Conservation (phyloP, 2,329 filamentous ascomycete species). For the Talaromyces albobiverticillius region DNA sequence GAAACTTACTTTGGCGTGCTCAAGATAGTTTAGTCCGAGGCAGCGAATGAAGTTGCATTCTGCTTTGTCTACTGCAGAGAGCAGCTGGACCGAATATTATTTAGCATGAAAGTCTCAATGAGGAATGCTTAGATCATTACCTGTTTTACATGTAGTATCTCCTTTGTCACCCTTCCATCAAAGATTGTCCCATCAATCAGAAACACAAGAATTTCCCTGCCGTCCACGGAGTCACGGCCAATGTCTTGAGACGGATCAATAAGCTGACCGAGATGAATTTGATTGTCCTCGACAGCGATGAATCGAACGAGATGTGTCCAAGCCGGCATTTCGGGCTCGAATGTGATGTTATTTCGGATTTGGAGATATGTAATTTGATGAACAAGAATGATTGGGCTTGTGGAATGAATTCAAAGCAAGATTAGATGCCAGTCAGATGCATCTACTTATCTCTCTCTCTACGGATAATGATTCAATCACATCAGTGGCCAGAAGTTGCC, state of each 20-base stretch:
- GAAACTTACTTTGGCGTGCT: slow-evolving; percentile 26
- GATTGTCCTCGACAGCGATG: slow-evolving; percentile 28
- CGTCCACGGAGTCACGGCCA: slow-evolving; percentile 23
- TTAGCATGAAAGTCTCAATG: neutral
- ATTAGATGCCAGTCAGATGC: no score
- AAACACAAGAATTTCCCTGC: slow-evolving; percentile 21
- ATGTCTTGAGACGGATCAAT: slow-evolving; percentile 27
- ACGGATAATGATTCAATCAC: no score
- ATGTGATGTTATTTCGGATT: no score
- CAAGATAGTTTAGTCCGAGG: slow-evolving; percentile 30
- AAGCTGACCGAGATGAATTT: slow-evolving; percentile 28
- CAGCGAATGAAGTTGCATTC: slow-evolving; percentile 29
- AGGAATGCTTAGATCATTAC: slow-evolving; percentile 3
- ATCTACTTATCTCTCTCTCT: no score
- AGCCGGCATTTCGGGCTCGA: slow-evolving; percentile 7
- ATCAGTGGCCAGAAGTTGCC: no score
- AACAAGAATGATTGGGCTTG: no score
- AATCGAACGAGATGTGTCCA: slow-evolving; percentile 34
- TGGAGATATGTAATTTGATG: no score
- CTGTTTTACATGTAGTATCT: slow-evolving; percentile 23
- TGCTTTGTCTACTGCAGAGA: slow-evolving; percentile 26
- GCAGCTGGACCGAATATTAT: slow-evolving; percentile 19
- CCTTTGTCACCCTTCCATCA: slow-evolving; percentile 23
- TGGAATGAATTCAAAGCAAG: no score
- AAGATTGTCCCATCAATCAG: slow-evolving; percentile 28